These are phyloP conservation scores for Monilinia fructigena DNA, from an alignment of 2,329 filamentous ascomycete genomes.

Conservation along the genomic window DNA sequence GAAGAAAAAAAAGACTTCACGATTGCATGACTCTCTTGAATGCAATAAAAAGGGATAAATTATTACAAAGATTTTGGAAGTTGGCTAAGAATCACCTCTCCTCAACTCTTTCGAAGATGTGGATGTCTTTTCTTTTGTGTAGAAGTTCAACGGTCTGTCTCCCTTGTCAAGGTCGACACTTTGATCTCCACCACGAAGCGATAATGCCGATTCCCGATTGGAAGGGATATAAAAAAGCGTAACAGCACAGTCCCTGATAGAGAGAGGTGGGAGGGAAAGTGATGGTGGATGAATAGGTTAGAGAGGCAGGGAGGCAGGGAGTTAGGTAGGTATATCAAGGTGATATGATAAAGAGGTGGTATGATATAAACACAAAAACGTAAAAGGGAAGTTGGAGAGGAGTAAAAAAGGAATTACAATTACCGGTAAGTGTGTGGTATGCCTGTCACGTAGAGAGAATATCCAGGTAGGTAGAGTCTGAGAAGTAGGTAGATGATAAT, in stretches of 20 bases:
- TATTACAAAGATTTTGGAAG: background rate
- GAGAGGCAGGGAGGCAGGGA: background rate
- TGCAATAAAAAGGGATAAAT: background rate
- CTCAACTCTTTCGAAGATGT: constrained; percentile 14
- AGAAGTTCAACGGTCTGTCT: constrained; percentile 16
- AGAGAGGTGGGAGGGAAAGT: constrained; percentile 1
- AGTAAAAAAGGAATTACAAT: no score
- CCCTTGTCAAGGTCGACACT: constrained; percentile 23
- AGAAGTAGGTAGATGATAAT: no score
- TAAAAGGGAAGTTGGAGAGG: no score
- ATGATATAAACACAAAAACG: no score
- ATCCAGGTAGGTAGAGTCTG: no score
- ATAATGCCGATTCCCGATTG: constrained; percentile 25
- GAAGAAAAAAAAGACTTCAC: constrained; percentile 13
- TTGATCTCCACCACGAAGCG: constrained; percentile 23
- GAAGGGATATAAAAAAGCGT: constrained; percentile 17
- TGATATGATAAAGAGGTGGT: no score
- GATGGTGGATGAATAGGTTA: background rate
- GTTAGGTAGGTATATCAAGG: no score
- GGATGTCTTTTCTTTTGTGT: constrained; percentile 17
- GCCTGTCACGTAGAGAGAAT: no score
- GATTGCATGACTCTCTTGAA: constrained; percentile 15
- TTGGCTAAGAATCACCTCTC: background rate
- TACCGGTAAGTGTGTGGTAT: no score
- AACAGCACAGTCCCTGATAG: constrained; percentile 16